Percentiles rank a stretch among this genome's conserved stretches.
These are phyloP conservation scores for Sporothrix variecibatus DNA, from an alignment of 2,329 filamentous ascomycete genomes.

Conservation along the genomic window DNA sequence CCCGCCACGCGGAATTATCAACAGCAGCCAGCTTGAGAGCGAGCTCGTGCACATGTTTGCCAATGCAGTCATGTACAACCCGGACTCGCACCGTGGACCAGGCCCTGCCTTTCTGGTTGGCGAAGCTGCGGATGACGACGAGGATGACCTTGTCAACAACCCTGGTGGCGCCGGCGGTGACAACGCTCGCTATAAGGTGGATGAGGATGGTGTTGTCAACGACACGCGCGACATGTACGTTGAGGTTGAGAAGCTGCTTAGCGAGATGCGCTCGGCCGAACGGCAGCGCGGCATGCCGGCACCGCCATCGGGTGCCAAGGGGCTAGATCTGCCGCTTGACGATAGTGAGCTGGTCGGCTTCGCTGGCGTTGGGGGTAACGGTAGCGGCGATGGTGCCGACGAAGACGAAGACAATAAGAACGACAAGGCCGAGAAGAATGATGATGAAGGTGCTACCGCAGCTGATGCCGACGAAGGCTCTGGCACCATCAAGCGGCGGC, in stretches of 20 bases:
- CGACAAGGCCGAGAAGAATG: slow-evolving; percentile 2
- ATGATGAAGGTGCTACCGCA: background rate
- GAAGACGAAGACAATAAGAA: slow-evolving; percentile 15
- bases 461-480: slow-evolving; percentile 25
- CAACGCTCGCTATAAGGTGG: slow-evolving; percentile 62
- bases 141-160: slow-evolving; percentile 23
- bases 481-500: slow-evolving; percentile 33
- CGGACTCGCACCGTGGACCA: slow-evolving; percentile 72
- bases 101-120: slow-evolving; percentile 61
- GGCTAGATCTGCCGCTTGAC: slow-evolving; percentile 25
- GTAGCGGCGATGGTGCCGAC: slow-evolving; percentile 24
- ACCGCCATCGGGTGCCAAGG: slow-evolving; percentile 34
- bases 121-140: slow-evolving; percentile 43
- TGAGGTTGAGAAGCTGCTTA: slow-evolving; percentile 78
- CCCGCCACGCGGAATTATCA: slow-evolving; percentile 87
- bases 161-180: slow-evolving; percentile 41
- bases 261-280: slow-evolving; percentile 74
- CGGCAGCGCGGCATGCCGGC: slow-evolving; percentile 50
- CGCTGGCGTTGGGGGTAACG: slow-evolving; percentile 17
- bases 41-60: slow-evolving; percentile 96
- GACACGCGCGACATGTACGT: slow-evolving; percentile 88
- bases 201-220: slow-evolving; percentile 84
- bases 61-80: slow-evolving; percentile 98
- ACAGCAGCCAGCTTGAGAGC: slow-evolving; percentile 87
- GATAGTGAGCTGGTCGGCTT: slow-evolving; percentile 24